These are phyloP conservation scores for Wallacemonas sp. DNA, from an alignment of 208 protist species.

Conservation along the genomic window DNA sequence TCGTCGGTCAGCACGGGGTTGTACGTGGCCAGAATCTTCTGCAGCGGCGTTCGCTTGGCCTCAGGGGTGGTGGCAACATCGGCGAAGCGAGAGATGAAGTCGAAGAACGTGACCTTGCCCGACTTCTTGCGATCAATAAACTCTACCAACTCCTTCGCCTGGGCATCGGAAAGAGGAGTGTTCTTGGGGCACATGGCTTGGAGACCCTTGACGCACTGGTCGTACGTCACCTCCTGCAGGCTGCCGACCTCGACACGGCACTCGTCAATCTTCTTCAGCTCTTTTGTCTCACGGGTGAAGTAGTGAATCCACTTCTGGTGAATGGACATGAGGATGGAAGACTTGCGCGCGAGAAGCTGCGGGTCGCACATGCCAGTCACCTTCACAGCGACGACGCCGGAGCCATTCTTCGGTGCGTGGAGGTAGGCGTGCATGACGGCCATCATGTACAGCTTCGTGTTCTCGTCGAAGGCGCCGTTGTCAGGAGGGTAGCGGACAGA, in stretches of 20 bases:
- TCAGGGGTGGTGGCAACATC: conserved; percentile 13
- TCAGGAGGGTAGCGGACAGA: conserved; percentile 71
- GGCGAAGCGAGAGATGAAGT: conserved; percentile 9
- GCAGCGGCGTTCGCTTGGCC: conserved; percentile 46
- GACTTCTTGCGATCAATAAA: conserved; percentile 67
- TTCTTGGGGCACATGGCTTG: conserved; percentile 22
- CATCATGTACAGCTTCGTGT: conserved; percentile 93
- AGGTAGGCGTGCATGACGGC: conserved; percentile 86
- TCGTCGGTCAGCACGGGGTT: conserved; percentile 68
- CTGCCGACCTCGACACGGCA: conserved; percentile 72
- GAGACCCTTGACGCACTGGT: conserved; percentile 68
- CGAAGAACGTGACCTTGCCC: conserved; percentile 85
- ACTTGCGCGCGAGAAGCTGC: conserved; percentile 88
- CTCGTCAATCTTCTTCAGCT: conserved; percentile 79
- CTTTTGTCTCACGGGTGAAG: conserved; percentile 63
- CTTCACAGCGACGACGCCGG: conserved; percentile 89
- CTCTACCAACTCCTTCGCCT: conserved; percentile 56
- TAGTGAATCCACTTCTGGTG: conserved; percentile 78
- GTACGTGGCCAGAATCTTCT: conserved; percentile 54
- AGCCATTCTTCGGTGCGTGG: conserved; percentile 53
- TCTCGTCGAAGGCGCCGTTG: conserved; percentile 80
- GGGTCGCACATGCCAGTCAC: conserved; percentile 92
- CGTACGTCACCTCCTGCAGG: conserved; percentile 63
- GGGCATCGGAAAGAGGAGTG: conserved; percentile 43
- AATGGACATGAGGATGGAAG: conserved; percentile 85